Percentiles rank a stretch among this genome's conserved stretches.
Evolutionary conservation across 2,329 filamentous ascomycete genomes (phyloP).

Genomic region (Paradendryphiella salina): DNA sequence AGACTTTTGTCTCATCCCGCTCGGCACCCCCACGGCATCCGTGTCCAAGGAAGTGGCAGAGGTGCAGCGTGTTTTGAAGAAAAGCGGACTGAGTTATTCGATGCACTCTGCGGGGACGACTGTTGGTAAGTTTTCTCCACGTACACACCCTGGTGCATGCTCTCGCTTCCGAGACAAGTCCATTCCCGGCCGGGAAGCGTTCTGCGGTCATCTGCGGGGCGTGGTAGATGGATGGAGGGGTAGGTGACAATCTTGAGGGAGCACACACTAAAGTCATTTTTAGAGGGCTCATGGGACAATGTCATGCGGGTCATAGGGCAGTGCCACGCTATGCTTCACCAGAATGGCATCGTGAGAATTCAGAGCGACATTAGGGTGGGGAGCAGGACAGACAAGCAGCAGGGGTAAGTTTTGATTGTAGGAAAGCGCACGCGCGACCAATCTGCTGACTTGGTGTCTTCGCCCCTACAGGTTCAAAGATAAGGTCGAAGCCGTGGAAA

Average conservation of each 20-base stretch:
- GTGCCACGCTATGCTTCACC: constrained; percentile 46
- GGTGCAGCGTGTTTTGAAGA: constrained; percentile 81
- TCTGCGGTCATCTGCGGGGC: constrained; percentile 6
- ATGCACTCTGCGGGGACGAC: constrained; percentile 97
- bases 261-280: background rate
- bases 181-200: constrained; percentile 12
- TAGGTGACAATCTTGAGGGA: background rate
- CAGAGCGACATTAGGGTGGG: constrained; percentile 89
- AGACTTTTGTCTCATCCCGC: constrained; percentile 89
- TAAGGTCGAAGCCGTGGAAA: constrained; percentile 69
- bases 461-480: constrained; percentile 60
- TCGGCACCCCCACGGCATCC: constrained; percentile 59
- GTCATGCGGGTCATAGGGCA: constrained; percentile 65
- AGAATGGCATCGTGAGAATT: constrained; percentile 60
- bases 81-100: constrained; percentile 76
- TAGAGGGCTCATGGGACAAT: constrained; percentile 89
- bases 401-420: constrained; percentile 52
- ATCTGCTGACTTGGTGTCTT: too few relatives aligned
- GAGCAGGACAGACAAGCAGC: constrained; percentile 82
- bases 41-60: constrained; percentile 75
- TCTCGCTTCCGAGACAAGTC: constrained; percentile 3
- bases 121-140: constrained; percentile 64
- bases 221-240: constrained; percentile 1
- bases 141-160: background rate
- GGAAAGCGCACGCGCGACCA: too few relatives aligned